Base-by-base conservation (phyloP, 2,329 filamentous ascomycete genomes). In the Clarireedia hainanense region DNA sequence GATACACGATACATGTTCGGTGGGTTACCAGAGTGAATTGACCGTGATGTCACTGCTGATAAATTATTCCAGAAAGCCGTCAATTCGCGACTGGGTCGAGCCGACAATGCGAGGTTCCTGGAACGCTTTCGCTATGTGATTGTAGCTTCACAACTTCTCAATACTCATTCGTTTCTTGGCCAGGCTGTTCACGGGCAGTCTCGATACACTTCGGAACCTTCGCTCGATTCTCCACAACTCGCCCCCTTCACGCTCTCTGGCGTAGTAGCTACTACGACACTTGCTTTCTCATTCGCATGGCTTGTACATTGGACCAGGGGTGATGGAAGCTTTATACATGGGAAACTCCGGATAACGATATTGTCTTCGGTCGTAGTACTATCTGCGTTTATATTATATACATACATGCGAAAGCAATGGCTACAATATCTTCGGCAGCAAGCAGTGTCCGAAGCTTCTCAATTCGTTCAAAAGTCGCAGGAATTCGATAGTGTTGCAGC, bases 81-180 rank as follows among this genome's bases (percentile, higher is more conserved):
- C 57, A 87, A 86, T 61, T 84, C 85, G 42, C 80, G 82, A 59
- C 79, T 95, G 60, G 85, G 88, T 55, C 80, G 85, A 61, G 83
- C 81, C 63, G 91, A 95, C 64, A 95, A 91, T 68, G 80, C 86
- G 63, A 85, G 85, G 62, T 96, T 96, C 66, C 79, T 96, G 57
- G 91, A 96, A 72, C 88, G 91, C 68, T 96, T 96, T 67, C 88
- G 91, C 61, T 96, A 96, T 72, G 87, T 89, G 23, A 89, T 96
- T 61, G 88, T 96, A 67, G 91, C 91, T 50, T 96, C 91, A 23
- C 91, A 96, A 69, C 79, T 96, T 14, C 77, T 96, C 42, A 90
- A 83, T 65, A 87, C 87, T 42, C 80, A 87, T 62, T 79, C 81
- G 4, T 81, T 80, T 55, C 63, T 75, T 49, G 75, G 72, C 17